Base-by-base conservation (phyloP, 805 yeast genomes). In the Candida germanica region DNA sequence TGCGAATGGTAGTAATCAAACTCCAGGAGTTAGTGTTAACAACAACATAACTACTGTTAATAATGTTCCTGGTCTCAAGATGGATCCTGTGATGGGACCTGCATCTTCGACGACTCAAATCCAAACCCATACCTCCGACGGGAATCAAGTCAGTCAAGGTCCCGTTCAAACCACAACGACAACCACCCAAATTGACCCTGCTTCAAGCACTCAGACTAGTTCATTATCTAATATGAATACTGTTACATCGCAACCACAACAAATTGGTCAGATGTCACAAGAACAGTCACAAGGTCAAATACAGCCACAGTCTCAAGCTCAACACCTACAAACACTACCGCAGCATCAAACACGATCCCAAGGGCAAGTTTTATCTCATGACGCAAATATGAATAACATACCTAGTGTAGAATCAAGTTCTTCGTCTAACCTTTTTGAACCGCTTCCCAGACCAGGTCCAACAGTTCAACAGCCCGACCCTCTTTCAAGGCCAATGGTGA, bases 341-440 rank as follows among this genome's bases (percentile, higher is more conserved):
- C 35, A 29, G 28, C 23, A 20, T 13, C 36, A 25, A 26, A n/a
- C 13, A 5, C 36, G 26, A 10, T 11, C 31, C 8, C 18, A 24
- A 26, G 17, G 13, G 9, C 33, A 29, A 6, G 13, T 23, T 19
- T 15, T 23, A 18, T 11, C 17, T 12, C 24, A 31, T 18, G 12
- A 12, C 6, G 18, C 14, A n/a, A 13, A 11, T n/a, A n/a, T 7
- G 26, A 21, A 27, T 14, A 29, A 19, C 20, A 15, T 29, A n/a
- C 39, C 40, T 6, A 40, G 43, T 25, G 38, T 44, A 1, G 43
- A 33, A 3, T 40, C 44, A 1, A 25, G 39, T 14, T 17, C 35
- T 6, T 44, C 47, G 2, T 38, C 38, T 5, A 36, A 34, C 21
- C n/a, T 21, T 22, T 35, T 41, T 7, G 45, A 41, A 10, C 45